Conservation (phyloP, 306 rosid genomes). For the Pyrus communis region DNA sequence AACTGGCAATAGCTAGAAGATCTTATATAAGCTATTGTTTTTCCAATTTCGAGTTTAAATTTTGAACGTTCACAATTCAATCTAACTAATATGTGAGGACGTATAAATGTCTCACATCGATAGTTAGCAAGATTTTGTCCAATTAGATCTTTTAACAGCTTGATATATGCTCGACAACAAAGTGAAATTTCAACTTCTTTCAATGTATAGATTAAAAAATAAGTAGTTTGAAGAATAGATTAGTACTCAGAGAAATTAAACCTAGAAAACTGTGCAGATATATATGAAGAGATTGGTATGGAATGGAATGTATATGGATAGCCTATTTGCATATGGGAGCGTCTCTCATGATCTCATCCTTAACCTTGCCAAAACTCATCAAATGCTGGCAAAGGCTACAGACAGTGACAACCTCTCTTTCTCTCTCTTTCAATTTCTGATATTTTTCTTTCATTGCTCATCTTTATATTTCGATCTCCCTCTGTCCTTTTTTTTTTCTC, state of each 20-base stretch:
- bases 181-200: background rate
- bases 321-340: background rate
- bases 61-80: too few species aligned
- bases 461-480: too few species aligned
- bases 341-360: background rate
- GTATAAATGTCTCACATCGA: background rate
- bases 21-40: too few species aligned
- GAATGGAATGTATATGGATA: background rate
- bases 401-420: background rate
- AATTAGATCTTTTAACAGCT: background rate
- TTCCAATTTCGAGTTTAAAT: too few species aligned
- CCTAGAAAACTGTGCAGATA: background rate
- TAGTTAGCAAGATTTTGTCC: background rate
- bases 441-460: background rate
- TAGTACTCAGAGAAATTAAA: background rate
- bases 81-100: too few species aligned
- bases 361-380: conserved; percentile 13
- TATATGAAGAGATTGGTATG: background rate
- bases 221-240: too few species aligned
- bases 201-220: too few species aligned
- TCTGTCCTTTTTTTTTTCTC: background rate
- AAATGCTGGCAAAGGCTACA: conserved; percentile 13
- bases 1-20: too few species aligned
- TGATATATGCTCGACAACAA: too few species aligned
- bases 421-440: background rate